Evolutionary conservation across 2,329 filamentous ascomycete species (phyloP).

Genomic region (Fusarium sp.): DNA sequence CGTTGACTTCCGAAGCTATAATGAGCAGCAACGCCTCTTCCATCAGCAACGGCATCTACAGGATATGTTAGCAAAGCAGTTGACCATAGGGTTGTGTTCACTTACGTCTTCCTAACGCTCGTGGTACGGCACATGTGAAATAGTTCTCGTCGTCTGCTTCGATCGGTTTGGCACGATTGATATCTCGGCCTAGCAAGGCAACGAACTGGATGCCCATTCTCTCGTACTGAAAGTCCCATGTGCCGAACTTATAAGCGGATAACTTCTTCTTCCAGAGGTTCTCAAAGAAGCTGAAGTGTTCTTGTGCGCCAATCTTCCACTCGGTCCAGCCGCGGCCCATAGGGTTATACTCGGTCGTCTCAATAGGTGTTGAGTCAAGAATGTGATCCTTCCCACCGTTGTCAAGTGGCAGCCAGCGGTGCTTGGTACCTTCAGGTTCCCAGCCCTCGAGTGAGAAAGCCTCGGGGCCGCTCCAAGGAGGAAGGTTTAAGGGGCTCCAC

Average conservation of each 20-base stretch:
- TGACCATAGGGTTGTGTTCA: no score
- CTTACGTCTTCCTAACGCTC: constrained; percentile 52
- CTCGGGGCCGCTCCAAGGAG: constrained; percentile 47
- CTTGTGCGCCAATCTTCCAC: constrained; percentile 63
- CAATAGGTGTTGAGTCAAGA: constrained; percentile 59
- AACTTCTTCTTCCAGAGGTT: constrained; percentile 61
- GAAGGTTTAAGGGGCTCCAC: constrained; percentile 56
- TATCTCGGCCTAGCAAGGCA: constrained; percentile 64
- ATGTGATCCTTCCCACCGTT: constrained; percentile 49
- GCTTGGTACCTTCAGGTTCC: constrained; percentile 53
- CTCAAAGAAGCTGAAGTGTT: constrained; percentile 61
- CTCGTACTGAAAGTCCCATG: constrained; percentile 61
- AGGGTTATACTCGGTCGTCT: constrained; percentile 59
- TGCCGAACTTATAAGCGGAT: constrained; percentile 60
- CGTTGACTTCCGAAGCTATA: constrained; percentile 60
- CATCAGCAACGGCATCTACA: constrained; percentile 61
- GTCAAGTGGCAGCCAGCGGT: constrained; percentile 62
- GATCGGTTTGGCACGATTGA: constrained; percentile 59
- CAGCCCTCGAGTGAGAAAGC: constrained; percentile 48
- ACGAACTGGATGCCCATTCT: constrained; percentile 66
- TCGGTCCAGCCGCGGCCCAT: constrained; percentile 57
- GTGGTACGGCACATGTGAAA: constrained; percentile 54
- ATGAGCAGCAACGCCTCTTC: constrained; percentile 63
- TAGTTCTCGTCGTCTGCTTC: constrained; percentile 59
- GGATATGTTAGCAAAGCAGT: no score